Base-by-base conservation (phyloP, 1,139 yeast species). In the Kodamaea alishanica region DNA sequence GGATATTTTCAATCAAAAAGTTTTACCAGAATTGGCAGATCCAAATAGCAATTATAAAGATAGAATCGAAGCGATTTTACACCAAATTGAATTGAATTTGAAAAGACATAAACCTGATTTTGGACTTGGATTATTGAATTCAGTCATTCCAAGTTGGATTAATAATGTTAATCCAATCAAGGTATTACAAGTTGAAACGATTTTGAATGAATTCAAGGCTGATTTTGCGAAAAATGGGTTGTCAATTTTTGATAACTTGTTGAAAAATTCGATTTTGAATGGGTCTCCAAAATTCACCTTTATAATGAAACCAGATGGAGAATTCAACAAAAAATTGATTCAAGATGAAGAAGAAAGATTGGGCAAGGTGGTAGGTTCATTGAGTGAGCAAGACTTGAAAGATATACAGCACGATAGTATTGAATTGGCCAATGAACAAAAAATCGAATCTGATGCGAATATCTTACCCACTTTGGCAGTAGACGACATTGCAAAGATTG, bases 41-140 rank as follows among this genome's bases (percentile, higher is more conserved):
- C 60, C 66, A 1, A 59, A 71, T 30, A 74, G 78, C 1, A 73
- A 83, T 43, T 81, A 83, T 32, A 68, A 72, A 30, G 70, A 76
- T 26, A 79, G 90, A 50, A 75, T 92, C 11, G 84, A 85, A 41
- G 97, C 96, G 0, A 77, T 92, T 33, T 70, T 94, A 32, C 95
- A 89, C 58, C 97, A 90, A 58, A 69, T 90, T 32, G 98, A 92
- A 57, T 66, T 92, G 29, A 68, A 80, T 32, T 84, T 87, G 59
- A 86, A 88, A 51, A 90, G 87, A 49, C 95, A 89, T 47, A 89
- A 84, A 51, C 84, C 97, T 0, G 88, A 88, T 42, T 90, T 89
- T 63, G 99, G 99, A 11, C 67, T 92, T 68, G 81, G 82, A 25
- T 63, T 92, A 39, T 70, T 92, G 31, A 81, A 81, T 52, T 74